Conservation (phyloP, 2,329 filamentous ascomycete genomes). For the Teratosphaeria zuluensis region DNA sequence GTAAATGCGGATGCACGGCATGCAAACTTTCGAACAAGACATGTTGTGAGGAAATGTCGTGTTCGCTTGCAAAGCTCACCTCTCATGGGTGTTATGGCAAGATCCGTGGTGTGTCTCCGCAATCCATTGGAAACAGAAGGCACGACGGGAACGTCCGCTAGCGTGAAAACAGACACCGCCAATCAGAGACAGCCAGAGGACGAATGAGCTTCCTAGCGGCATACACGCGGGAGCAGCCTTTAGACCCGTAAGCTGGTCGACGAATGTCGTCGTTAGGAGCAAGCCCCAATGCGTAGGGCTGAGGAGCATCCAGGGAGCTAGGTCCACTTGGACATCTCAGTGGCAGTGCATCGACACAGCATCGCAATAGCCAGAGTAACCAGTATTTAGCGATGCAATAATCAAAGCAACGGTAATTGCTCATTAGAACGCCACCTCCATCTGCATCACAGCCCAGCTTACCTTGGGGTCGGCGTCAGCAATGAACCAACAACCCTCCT, state of each 20-base stretch:
- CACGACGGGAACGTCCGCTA: not conserved
- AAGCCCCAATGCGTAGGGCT: not conserved
- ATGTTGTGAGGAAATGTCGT: not conserved
- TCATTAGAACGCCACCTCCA: too few relatives aligned
- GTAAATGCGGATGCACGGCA: not conserved
- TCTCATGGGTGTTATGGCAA: not conserved
- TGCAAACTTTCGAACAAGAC: not conserved
- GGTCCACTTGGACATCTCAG: too few relatives aligned
- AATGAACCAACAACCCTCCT: conserved; percentile 13
- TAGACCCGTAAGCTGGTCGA: too few relatives aligned
- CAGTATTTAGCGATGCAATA: too few relatives aligned
- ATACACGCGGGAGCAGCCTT: too few relatives aligned
- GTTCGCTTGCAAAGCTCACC: not conserved
- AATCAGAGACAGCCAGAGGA: not conserved
- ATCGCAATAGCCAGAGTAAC: too few relatives aligned
- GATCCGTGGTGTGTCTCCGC: not conserved
- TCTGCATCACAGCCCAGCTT: not conserved
- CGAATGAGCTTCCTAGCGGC: too few relatives aligned
- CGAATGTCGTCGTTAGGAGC: too few relatives aligned
- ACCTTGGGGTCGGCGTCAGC: not conserved
- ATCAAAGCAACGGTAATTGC: too few relatives aligned
- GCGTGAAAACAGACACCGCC: not conserved
- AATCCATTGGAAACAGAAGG: not conserved
- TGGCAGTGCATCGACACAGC: too few relatives aligned
- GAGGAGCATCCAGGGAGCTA: not conserved